phyloP scores from a whole-genome alignment of 2,329 filamentous ascomycete species.

The Aspergillus arachidicola region DNA sequence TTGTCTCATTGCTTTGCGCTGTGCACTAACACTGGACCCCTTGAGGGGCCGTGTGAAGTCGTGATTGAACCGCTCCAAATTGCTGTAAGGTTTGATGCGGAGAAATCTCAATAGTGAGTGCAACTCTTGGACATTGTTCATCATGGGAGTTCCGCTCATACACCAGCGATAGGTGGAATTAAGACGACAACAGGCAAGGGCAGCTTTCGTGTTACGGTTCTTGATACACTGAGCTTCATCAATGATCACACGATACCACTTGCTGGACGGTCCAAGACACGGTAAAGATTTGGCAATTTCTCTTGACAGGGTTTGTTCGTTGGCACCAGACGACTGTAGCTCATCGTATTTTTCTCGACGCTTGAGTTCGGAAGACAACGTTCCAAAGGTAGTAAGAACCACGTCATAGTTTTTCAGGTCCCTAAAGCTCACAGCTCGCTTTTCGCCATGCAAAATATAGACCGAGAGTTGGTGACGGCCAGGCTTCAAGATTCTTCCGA shows the following conservation, averaged over 20 bases:
- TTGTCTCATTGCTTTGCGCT: conserved; percentile 63
- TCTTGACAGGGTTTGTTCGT: conserved; percentile 22
- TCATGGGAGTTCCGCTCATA: conserved; percentile 83
- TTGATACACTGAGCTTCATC: conserved; percentile 84
- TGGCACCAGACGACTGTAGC: conserved; percentile 50
- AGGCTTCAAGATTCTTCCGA: conserved; percentile 67
- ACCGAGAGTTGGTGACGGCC: conserved; percentile 62
- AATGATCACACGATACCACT: conserved; percentile 71
- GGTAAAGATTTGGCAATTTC: conserved; percentile 48
- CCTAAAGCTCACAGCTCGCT: conserved; percentile 58
- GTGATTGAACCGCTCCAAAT: conserved; percentile 62
- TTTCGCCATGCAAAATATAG: conserved; percentile 69
- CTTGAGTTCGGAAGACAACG: conserved; percentile 68
- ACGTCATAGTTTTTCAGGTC: conserved; percentile 70
- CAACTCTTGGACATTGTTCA: conserved; percentile 80
- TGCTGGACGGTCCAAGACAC: conserved; percentile 61
- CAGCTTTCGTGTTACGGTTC: conserved; percentile 66
- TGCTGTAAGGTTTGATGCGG: conserved; percentile 72
- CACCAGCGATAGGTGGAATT: conserved; percentile 68
- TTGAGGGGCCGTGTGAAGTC: conserved; percentile 60
- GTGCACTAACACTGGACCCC: conserved; percentile 31
- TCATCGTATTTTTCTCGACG: conserved; percentile 57
- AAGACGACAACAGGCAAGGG: conserved; percentile 62
- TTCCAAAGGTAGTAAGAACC: conserved; percentile 78
- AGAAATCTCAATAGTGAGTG: conserved; percentile 78